A percentile compares a stretch with the other conserved stretches of the same genome.
phyloP scores from a whole-genome alignment of 1,284 basidiomycete species.

The Boletus albobrunnescens region DNA sequence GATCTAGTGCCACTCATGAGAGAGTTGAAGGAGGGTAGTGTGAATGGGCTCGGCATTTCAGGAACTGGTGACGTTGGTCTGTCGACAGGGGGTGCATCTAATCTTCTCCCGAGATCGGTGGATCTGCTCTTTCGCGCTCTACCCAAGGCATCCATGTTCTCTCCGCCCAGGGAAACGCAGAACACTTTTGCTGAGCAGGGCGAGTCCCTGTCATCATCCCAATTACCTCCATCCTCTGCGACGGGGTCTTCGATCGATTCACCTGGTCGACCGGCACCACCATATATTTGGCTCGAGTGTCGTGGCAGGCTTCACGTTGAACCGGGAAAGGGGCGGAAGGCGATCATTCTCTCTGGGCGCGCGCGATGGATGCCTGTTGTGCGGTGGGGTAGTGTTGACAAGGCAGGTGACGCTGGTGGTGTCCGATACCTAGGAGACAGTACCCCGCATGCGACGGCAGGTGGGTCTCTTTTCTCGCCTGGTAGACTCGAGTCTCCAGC shows the following conservation, averaged over 20 bases:
- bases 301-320: slow-evolving; percentile 83
- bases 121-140: slow-evolving; percentile 76
- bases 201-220: background rate
- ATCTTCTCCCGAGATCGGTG: slow-evolving; percentile 42
- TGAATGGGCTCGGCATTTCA: slow-evolving; percentile 27
- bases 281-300: slow-evolving; percentile 84
- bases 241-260: background rate
- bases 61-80: slow-evolving; percentile 16
- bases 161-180: background rate
- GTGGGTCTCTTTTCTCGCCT: slow-evolving; percentile 6
- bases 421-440: slow-evolving; percentile 1
- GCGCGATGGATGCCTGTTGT: slow-evolving; percentile 63
- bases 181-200: background rate
- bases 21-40: slow-evolving; percentile 81
- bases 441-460: slow-evolving; percentile 7
- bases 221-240: slow-evolving; percentile 5
- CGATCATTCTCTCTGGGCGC: slow-evolving; percentile 79
- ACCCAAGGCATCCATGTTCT: slow-evolving; percentile 40
- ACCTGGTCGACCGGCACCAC: slow-evolving; percentile 30
- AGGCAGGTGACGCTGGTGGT: slow-evolving; percentile 44
- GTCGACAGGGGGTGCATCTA: slow-evolving; percentile 4
- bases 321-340: slow-evolving; percentile 86
- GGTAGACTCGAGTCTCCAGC: background rate
- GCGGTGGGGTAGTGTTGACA: slow-evolving; percentile 53
- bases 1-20: slow-evolving; percentile 90